A percentile compares a stretch with the other conserved stretches of the same genome.
Evolutionary conservation across 1,139 yeast genomes (phyloP).

Genomic region (Saccharomyces pastorianus): DNA sequence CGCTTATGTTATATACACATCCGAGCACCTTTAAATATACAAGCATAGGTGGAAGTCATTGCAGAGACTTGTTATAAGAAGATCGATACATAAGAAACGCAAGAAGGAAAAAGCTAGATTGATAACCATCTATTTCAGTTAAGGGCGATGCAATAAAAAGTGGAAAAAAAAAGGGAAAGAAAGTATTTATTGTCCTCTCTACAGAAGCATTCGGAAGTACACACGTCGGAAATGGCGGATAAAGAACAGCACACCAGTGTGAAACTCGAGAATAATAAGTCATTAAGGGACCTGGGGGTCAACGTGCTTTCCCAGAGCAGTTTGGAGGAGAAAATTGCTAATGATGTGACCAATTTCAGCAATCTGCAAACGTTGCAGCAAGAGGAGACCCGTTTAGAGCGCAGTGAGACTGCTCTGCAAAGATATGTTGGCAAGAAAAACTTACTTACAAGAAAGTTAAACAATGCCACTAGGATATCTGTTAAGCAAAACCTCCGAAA

Average conservation of each 20-base stretch:
- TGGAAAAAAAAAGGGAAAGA: neutral
- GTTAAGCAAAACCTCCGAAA: constrained; percentile 48
- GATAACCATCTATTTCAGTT: neutral
- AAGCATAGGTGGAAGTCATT: too few relatives aligned
- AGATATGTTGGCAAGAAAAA: constrained; percentile 40
- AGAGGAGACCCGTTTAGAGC: constrained; percentile 65
- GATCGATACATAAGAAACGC: too few relatives aligned
- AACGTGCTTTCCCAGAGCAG: constrained; percentile 66
- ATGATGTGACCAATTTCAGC: constrained; percentile 57
- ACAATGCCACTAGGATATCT: constrained; percentile 57
- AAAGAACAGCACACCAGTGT: neutral
- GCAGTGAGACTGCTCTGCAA: constrained; percentile 44
- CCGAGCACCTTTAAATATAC: neutral
- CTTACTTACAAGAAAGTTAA: constrained; percentile 42
- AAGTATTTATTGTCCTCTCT: neutral
- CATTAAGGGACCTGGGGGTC: constrained; percentile 34
- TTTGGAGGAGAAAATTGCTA: constrained; percentile 63
- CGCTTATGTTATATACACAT: neutral
- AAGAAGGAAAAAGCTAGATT: too few relatives aligned
- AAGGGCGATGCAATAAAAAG: neutral
- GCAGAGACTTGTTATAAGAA: too few relatives aligned
- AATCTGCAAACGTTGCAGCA: constrained; percentile 57
- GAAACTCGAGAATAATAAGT: neutral
- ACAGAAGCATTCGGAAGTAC: neutral
- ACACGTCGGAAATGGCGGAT: neutral